Conservation (phyloP, 345 rosid species). For the Ceriops tagal region DNA sequence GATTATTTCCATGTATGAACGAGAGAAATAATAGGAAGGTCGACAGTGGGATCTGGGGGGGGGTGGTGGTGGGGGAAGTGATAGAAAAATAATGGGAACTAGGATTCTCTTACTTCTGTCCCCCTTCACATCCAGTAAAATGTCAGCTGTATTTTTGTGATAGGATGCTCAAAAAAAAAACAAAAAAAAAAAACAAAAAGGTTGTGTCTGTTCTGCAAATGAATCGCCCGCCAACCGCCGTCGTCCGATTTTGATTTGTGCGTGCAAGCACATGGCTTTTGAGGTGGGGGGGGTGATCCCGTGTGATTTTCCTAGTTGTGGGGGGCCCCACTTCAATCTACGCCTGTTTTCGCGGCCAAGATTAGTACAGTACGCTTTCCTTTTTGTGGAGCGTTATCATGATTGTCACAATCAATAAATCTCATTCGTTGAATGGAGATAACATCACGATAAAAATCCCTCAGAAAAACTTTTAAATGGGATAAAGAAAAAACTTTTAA, state of each 20-base stretch:
- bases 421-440: too few relatives aligned
- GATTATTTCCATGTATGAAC: not conserved
- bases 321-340: constrained; percentile 4
- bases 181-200: not conserved
- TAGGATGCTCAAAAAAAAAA: not conserved
- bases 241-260: not conserved
- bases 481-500: too few relatives aligned
- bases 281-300: not conserved
- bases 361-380: too few relatives aligned
- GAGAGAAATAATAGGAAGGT: too few relatives aligned
- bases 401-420: too few relatives aligned
- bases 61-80: too few relatives aligned
- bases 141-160: not conserved
- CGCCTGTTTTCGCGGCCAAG: constrained; percentile 4
- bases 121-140: not conserved
- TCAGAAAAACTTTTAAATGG: too few relatives aligned
- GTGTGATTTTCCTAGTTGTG: constrained; percentile 1
- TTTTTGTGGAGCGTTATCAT: too few relatives aligned
- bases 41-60: too few relatives aligned
- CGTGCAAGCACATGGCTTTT: not conserved
- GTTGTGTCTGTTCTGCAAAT: not conserved
- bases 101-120: not conserved
- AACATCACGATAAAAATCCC: too few relatives aligned
- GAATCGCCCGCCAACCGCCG: not conserved
- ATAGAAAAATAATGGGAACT: too few relatives aligned